A percentile compares a stretch with the other conserved stretches of the same genome.
Evolutionary conservation across 768 basidiomycete genomes (phyloP).

Genomic region (Serendipita indica): DNA sequence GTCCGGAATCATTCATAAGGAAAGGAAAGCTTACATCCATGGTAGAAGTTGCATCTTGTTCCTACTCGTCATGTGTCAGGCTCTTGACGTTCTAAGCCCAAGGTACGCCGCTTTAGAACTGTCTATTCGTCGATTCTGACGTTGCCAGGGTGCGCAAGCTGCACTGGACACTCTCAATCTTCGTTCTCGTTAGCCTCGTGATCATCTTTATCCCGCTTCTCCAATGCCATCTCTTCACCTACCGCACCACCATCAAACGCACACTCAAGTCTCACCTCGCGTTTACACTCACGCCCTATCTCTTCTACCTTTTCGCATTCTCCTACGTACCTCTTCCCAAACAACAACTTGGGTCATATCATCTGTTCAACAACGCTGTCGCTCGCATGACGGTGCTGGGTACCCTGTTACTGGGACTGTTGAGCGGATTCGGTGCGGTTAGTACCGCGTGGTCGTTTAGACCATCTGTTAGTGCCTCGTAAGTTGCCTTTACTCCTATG

Average conservation of each 20-base stretch:
- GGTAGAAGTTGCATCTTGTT: constrained; percentile 46
- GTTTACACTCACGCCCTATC: constrained; percentile 37
- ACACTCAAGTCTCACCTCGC: constrained; percentile 14
- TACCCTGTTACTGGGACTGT: constrained; percentile 58
- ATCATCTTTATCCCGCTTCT: constrained; percentile 23
- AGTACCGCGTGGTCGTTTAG: constrained; percentile 45
- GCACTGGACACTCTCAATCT: constrained; percentile 56
- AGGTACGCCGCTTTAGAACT: constrained; percentile 27
- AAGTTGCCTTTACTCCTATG: not conserved
- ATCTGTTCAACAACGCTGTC: constrained; percentile 31
- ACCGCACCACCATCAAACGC: constrained; percentile 12
- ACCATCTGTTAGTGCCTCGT: not conserved
- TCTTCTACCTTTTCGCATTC: constrained; percentile 41
- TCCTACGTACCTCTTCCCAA: constrained; percentile 54
- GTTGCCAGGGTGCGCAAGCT: constrained; percentile 39
- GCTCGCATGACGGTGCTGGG: constrained; percentile 62
- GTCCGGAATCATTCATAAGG: not conserved
- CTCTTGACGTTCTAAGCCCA: constrained; percentile 35
- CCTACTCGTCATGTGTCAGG: constrained; percentile 58
- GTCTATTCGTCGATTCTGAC: not conserved
- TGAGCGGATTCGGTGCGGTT: constrained; percentile 69
- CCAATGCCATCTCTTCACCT: constrained; percentile 19
- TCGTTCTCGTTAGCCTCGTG: constrained; percentile 33
- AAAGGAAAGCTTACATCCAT: not conserved
- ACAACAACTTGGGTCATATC: constrained; percentile 21